Percentiles rank a stretch among this genome's conserved stretches.
Evolutionary conservation across 176 grass and related monocot genomes (phyloP).

Genomic region (Avena atlantica): DNA sequence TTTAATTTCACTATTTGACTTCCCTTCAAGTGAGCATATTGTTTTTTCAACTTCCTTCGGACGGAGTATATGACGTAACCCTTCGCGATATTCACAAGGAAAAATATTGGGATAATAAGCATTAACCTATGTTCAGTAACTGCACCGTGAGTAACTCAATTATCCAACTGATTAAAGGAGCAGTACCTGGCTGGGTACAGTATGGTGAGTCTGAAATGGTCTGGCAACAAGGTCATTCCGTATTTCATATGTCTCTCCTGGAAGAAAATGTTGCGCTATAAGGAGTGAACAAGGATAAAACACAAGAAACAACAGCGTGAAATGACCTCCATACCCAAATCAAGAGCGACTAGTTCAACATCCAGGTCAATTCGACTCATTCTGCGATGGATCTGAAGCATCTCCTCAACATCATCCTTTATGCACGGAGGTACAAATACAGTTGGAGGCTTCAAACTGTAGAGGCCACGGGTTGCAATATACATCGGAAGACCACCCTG

Average conservation of each 20-base stretch:
- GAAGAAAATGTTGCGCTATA: conserved; percentile 37
- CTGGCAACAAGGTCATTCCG: conserved; percentile 96
- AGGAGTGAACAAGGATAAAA: conserved; percentile 45
- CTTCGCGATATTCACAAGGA: conserved; percentile 36
- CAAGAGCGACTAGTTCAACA: conserved; percentile 84
- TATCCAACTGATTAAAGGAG: conserved; percentile 34
- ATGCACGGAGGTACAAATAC: conserved; percentile 96
- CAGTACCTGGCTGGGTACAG: conserved; percentile 87
- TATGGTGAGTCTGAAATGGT: conserved; percentile 89
- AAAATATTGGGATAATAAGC: conserved; percentile 16
- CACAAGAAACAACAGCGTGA: not conserved
- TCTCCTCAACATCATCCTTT: conserved; percentile 77
- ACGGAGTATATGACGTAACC: conserved; percentile 95
- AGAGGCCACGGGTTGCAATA: conserved; percentile 79
- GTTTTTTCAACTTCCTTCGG: conserved; percentile 84
- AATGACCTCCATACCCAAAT: conserved; percentile 73
- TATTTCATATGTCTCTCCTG: conserved; percentile 95
- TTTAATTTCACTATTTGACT: conserved; percentile 91
- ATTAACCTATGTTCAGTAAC: not conserved
- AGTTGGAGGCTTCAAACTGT: conserved; percentile 86
- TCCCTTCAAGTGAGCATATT: conserved; percentile 86
- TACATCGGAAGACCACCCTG: conserved; percentile 96
- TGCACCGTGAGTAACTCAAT: not conserved
- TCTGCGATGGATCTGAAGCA: conserved; percentile 78
- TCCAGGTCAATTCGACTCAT: conserved; percentile 86